A percentile compares a stretch with the other conserved stretches of the same genome.
These are phyloP conservation scores for Linaria vulgaris DNA, from an alignment of 257 asterid species.

Conservation along the genomic window DNA sequence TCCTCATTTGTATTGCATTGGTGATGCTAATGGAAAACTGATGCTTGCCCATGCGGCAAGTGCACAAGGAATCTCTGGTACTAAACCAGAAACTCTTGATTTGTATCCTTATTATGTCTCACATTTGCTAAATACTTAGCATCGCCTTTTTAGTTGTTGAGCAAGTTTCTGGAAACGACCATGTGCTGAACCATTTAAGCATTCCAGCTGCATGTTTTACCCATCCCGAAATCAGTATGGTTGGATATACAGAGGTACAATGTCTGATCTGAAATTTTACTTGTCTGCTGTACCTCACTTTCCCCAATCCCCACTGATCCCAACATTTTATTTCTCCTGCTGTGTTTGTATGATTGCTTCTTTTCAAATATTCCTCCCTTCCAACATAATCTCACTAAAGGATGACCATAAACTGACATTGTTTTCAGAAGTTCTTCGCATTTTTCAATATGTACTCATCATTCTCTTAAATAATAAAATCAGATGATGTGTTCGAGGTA, in stretches of 20 bases:
- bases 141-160: constrained; percentile 69
- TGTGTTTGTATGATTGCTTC: not conserved
- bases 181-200: constrained; percentile 86
- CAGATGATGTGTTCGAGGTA: not conserved
- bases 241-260: constrained; percentile 91
- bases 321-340: not conserved
- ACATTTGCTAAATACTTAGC: constrained; percentile 23
- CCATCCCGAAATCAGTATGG: constrained; percentile 99
- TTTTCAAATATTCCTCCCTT: not conserved
- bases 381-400: constrained; percentile 6
- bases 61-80: constrained; percentile 95
- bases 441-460: no score
- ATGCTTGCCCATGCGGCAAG: constrained; percentile 99
- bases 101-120: constrained; percentile 16
- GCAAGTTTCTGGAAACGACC: constrained; percentile 89
- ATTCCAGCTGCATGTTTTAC: constrained; percentile 99
- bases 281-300: constrained; percentile 9
- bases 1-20: constrained; percentile 93
- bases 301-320: not conserved
- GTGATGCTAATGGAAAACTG: constrained; percentile 99
- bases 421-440: constrained; percentile 18
- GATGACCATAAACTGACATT: constrained; percentile 19
- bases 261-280: constrained; percentile 20
- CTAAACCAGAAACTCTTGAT: constrained; percentile 24
- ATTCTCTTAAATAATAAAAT: not conserved